phyloP scores from a whole-genome alignment of 225 moss, liverwort and hornwort genomes.

The Bryoerythrophyllum caledonicum region DNA sequence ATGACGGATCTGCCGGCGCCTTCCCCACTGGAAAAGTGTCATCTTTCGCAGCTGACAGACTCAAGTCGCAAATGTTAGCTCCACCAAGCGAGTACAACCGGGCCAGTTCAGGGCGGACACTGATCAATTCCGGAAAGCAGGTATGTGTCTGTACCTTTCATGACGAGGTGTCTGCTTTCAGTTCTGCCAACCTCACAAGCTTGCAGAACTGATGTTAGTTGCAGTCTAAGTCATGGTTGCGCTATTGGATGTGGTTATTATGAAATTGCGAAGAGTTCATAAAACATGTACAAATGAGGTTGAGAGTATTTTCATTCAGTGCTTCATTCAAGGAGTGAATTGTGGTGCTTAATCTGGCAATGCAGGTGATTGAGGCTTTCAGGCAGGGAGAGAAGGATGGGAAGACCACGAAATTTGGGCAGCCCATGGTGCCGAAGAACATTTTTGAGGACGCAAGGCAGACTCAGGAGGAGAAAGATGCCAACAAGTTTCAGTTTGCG shows the following conservation, averaged over 20 bases:
- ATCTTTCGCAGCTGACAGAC: slow-evolving; percentile 59
- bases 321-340: not conserved
- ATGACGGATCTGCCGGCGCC: slow-evolving; percentile 48
- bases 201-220: not conserved
- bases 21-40: slow-evolving; percentile 66
- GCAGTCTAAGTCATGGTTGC: not conserved
- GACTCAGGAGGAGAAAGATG: slow-evolving; percentile 89
- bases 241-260: not conserved
- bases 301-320: not conserved
- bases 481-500: slow-evolving; percentile 80
- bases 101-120: slow-evolving; percentile 55
- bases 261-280: not conserved
- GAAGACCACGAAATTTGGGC: slow-evolving; percentile 92
- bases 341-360: slow-evolving; percentile 13
- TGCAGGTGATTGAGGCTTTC: slow-evolving; percentile 87
- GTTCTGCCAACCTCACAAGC: no score
- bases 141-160: slow-evolving; percentile 16
- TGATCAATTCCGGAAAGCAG: slow-evolving; percentile 68
- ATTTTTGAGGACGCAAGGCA: slow-evolving; percentile 93
- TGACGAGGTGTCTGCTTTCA: not conserved
- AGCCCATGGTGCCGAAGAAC: slow-evolving; percentile 80
- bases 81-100: slow-evolving; percentile 57
- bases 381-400: slow-evolving; percentile 77
- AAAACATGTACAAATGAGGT: not conserved
- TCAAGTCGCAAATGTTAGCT: slow-evolving; percentile 58